These are phyloP conservation scores for Acmispon strigosus DNA, from an alignment of 306 rosid species.

Conservation along the genomic window DNA sequence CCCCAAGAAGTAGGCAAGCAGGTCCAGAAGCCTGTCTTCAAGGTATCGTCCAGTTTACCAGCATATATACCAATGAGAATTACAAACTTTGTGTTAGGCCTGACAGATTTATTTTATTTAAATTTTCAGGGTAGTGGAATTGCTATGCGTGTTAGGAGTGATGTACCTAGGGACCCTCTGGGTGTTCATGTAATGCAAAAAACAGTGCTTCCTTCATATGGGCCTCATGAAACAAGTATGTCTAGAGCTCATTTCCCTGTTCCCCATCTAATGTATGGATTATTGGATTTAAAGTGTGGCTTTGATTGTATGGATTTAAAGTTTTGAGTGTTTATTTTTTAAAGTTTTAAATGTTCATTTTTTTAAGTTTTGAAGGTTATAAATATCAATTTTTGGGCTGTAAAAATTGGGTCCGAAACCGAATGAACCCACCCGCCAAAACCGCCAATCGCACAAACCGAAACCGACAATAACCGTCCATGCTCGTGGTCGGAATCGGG, in stretches of 20 bases:
- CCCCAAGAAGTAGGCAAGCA: slow-evolving; percentile 9
- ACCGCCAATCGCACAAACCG: too few species aligned
- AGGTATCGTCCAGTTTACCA: slow-evolving; percentile 4
- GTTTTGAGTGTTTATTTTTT: too few species aligned
- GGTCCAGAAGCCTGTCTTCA: slow-evolving; percentile 6
- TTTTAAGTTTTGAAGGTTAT: too few species aligned
- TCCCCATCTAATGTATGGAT: neutral
- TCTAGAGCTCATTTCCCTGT: slow-evolving; percentile 13
- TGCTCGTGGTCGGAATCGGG: too few species aligned
- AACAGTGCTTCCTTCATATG: neutral
- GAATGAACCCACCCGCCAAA: too few species aligned
- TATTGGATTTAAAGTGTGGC: too few species aligned
- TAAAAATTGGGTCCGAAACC: too few species aligned
- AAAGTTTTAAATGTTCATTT: too few species aligned
- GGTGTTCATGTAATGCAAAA: slow-evolving; percentile 2
- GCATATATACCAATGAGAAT: neutral
- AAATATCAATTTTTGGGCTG: too few species aligned
- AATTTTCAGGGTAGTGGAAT: slow-evolving; percentile 28
- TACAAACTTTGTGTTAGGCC: neutral
- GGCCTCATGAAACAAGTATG: slow-evolving; percentile 31
- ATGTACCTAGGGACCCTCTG: neutral
- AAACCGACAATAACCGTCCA: too few species aligned
- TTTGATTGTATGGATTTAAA: too few species aligned
- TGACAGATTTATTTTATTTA: slow-evolving; percentile 4
- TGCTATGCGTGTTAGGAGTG: slow-evolving; percentile 14